phyloP scores from a whole-genome alignment of 768 basidiomycete genomes.

The Tulasnella sp. region DNA sequence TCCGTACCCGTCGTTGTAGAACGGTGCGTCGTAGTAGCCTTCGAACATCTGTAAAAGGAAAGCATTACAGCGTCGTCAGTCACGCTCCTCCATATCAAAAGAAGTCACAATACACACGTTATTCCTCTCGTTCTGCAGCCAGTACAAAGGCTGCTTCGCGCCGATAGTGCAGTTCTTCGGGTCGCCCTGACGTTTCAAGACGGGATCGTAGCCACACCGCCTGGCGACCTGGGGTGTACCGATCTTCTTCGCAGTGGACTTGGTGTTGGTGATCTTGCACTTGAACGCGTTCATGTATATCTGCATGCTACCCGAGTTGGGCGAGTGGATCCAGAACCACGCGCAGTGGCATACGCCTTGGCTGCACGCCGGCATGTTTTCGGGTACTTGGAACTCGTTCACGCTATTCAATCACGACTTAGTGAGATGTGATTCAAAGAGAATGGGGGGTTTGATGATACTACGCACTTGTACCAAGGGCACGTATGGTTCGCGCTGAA shows the following conservation, averaged over 20 bases:
- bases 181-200: slow-evolving; percentile 32
- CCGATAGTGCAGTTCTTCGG: slow-evolving; percentile 63
- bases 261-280: slow-evolving; percentile 47
- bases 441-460: neutral
- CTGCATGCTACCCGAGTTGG: slow-evolving; percentile 14
- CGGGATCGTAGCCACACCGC: slow-evolving; percentile 51
- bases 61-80: neutral
- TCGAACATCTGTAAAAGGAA: slow-evolving; percentile 50
- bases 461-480: slow-evolving; percentile 3
- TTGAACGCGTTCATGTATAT: slow-evolving; percentile 63
- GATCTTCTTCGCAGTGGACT: slow-evolving; percentile 33
- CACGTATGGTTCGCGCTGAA: slow-evolving; percentile 60
- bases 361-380: slow-evolving; percentile 56
- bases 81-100: neutral
- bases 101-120: slow-evolving; percentile 32
- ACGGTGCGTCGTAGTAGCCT: slow-evolving; percentile 20
- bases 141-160: slow-evolving; percentile 57
- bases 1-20: slow-evolving; percentile 57
- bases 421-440: neutral
- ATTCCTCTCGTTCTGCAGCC: slow-evolving; percentile 51
- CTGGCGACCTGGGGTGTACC: slow-evolving; percentile 41
- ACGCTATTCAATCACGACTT: slow-evolving; percentile 28
- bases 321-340: slow-evolving; percentile 62
- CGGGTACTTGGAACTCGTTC: slow-evolving; percentile 51
- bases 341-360: slow-evolving; percentile 52